These are phyloP conservation scores for Hypoxylon sp. DNA, from an alignment of 2,329 filamentous ascomycete species.

Conservation along the genomic window DNA sequence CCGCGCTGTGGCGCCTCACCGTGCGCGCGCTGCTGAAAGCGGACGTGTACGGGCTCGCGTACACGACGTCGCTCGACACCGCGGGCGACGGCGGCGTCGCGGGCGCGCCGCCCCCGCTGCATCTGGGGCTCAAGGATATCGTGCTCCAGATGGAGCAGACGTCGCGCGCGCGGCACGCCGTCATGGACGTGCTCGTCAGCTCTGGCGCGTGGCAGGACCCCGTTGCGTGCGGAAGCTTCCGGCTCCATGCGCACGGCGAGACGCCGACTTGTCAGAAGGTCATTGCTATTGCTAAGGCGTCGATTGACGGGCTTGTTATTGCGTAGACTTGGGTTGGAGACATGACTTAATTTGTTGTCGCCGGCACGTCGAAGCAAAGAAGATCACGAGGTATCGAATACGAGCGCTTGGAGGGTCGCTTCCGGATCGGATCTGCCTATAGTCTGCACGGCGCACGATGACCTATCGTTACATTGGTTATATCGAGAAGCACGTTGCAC, in stretches of 20 bases:
- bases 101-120: conserved; percentile 40
- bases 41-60: conserved; percentile 63
- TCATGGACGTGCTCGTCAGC: conserved; percentile 56
- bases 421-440: too few relatives aligned
- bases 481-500: too few relatives aligned
- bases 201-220: conserved; percentile 48
- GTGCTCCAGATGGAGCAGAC: conserved; percentile 61
- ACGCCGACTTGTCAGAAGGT: conserved; percentile 58
- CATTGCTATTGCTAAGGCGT: conserved; percentile 61
- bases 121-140: conserved; percentile 63
- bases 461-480: too few relatives aligned
- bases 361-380: too few relatives aligned
- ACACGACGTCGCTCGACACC: too few relatives aligned
- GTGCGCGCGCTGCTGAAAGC: conserved; percentile 62
- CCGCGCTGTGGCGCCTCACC: conserved; percentile 61
- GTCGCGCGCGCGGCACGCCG: conserved; percentile 56
- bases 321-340: conserved; percentile 50
- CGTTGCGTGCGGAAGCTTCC: conserved; percentile 34
- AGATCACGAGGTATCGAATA: too few relatives aligned
- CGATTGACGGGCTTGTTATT: conserved; percentile 64
- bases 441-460: too few relatives aligned
- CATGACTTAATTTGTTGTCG: too few relatives aligned
- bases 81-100: conserved; percentile 28
- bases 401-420: too few relatives aligned
- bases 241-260: conserved; percentile 46